These are phyloP conservation scores for Benincasa hispida DNA, from an alignment of 306 rosid genomes.

Conservation along the genomic window DNA sequence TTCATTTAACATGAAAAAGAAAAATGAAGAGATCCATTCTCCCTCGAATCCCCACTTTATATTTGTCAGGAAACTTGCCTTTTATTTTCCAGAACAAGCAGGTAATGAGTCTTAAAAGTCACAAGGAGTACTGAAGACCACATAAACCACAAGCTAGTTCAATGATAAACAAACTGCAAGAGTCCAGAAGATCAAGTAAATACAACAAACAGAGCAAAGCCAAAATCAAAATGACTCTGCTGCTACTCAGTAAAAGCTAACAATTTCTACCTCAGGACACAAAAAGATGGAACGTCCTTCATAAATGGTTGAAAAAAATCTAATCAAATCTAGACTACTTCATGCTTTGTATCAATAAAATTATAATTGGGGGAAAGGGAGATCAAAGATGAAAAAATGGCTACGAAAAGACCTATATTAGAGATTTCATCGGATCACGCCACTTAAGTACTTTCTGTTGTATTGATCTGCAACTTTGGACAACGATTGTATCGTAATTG, in stretches of 20 bases:
- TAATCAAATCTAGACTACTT: not conserved
- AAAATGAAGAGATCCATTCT: not conserved
- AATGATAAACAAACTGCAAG: constrained; percentile 1
- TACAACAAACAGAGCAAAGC: constrained; percentile 7
- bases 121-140: not conserved
- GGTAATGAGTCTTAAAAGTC: not conserved
- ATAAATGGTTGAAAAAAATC: not conserved
- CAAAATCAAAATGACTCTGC: not conserved
- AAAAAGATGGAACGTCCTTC: not conserved
- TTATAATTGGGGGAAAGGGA: not conserved
- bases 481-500: constrained; percentile 73
- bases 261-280: not conserved
- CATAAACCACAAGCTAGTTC: not conserved
- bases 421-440: constrained; percentile 9
- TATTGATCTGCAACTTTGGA: constrained; percentile 89
- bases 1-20: not conserved
- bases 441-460: constrained; percentile 46
- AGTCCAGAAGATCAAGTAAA: not conserved
- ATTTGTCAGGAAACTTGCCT: not conserved
- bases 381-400: not conserved
- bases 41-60: not conserved
- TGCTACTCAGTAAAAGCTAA: not conserved
- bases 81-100: not conserved
- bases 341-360: not conserved
- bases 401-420: not conserved